Evolutionary conservation across 768 basidiomycete species (phyloP), one percentile per base, ranked within the genome.

Genomic region (Leccinum ochraceum): DNA sequence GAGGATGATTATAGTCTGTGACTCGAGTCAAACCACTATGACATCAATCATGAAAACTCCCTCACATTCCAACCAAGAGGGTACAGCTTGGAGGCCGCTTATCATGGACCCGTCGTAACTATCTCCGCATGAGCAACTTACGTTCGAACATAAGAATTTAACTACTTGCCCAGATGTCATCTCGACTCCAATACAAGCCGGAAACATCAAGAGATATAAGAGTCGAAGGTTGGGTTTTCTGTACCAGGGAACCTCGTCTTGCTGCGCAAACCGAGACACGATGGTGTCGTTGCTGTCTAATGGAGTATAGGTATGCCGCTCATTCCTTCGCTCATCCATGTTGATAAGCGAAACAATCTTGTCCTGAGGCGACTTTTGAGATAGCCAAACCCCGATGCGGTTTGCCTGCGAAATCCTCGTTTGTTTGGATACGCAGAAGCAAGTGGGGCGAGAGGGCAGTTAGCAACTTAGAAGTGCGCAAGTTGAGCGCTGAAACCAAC

Each of bases 221-320:
- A 46, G 10, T 46, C 44, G 44, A 46, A 46, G 44, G 44, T 20
- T 87, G 2, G 77, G 84, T 63, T 87, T 88, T 61, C 66, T 69
- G 69, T 86, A 87, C 86, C 86, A 88, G 44, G 44, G 44, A 46
- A 46, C 6, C 9, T 20, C 10, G 10, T 46, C 44, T 46, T 46
- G 44, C 44, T 11, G 44, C n/a, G 44, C 10, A 4, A 46, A 10
- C 3, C 5, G 44, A 11, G 44, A 46, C 4, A 71, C 65, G 26
- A 55, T 28, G 32, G 32, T 32, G 8, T 51, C 22, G 8, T 54
- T 46, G 3, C 6, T 61, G 20, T 60, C 58, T 22, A 48, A 30
- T 11, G 13, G 24, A 50, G 16, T 16, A 52, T 46, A 11, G 17
- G 32, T 4, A 11, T 34, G 10, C 32, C 32, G 9, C 5, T 6